Evolutionary conservation across 805 yeast genomes (phyloP), one percentile per base, ranked within the genome.

Genomic region (Torulaspora indica): DNA sequence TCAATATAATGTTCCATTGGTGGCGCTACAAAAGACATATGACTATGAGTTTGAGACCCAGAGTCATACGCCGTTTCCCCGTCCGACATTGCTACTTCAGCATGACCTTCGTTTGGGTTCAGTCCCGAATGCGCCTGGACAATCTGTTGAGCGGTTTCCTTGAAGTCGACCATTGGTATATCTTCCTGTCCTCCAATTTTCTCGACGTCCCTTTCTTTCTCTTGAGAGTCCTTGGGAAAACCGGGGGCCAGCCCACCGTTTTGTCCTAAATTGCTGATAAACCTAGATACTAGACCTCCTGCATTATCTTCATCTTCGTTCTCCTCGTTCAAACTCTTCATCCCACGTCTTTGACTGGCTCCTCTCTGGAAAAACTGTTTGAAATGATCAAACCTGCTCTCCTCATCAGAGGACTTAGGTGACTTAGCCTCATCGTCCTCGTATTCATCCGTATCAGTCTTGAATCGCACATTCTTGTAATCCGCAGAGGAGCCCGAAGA

Each of bases 91-190:
- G 43, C 24, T 13, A 20, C 35, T 9, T 35, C 36, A 23, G 38
- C 1, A 30, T 30, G 14, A 23, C 43, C 34, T 24, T 29, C 24
- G 38, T 32, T 17, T 38, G 45, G 13, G n/a, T 30, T 44, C 66
- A 34, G 34, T 5, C 42, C 38, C 10, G 71, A 68, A 58, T 79
- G 84, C 5, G 72, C 70, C 18, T 71, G 66, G 5, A 81, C 74
- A 45, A 81, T 67, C 24, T 73, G 73, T 41, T 71, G 69, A 1
- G 86, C 87, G 49, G 80, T 82, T 29, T 70, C 67, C 22, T 70
- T 70, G 36, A 78, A 49, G 18, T 64, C 67, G 13, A 64, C 65
- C 69, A 76, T 55, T 45, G 76, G 79, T 9, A 77, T 68, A n/a
- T 67, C 65, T 12, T 52, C 52, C 41, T 56, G 59, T 41, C 56